Base-by-base conservation (phyloP, 257 asterid species). In the Euphrasia confusa region DNA sequence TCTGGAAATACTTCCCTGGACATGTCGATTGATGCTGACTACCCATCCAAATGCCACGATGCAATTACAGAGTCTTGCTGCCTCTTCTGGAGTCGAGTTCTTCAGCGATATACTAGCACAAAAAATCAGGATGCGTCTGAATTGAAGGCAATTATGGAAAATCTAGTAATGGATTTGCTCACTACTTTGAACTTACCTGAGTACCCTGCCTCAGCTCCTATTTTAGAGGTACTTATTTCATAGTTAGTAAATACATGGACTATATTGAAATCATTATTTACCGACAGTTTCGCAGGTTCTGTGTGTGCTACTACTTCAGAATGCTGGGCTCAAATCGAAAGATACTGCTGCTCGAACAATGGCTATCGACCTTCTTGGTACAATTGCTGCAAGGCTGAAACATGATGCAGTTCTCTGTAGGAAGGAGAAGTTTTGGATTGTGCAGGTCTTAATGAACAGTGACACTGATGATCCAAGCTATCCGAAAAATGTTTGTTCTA, bases 351-450 rank as follows among this genome's bases (percentile, higher is more conserved):
- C 95, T 75, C 87, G 97, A 54, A 83, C 95, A 42, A 85, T 93
- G 96, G 96, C 97, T 78, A 93, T 93, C 81, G 99, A 93, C 75
- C 89, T 93, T 71, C 95, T 93, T 76, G 99, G 99, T 57, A 87
- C 96, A 47, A 84, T 93, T 76, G 99, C 95, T 68, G 95, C 99
- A 39, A 82, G 99, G 81, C 75, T 93, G 79, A 93, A 93, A 75
- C 89, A 79, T 62, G 99, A 93, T 73, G 97, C 95, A 54, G 86
- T 80, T 54, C 69, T 79, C 37, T 83, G 82, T 71, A 81, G 79
- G 78, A 78, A 77, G 72, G 95, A 89, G 61, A 84, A 74, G 64
- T 89, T 81, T 83, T 93, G 99, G 99, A 77, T 87, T 59, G 87
- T 85, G 45, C 83, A 78, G 62, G 91, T 77, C 73, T 69, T 87